Percentiles rank a stretch among this genome's conserved stretches.
These are phyloP conservation scores for Cladosporium sp. DNA, from an alignment of 2,329 filamentous ascomycete species.

Conservation along the genomic window DNA sequence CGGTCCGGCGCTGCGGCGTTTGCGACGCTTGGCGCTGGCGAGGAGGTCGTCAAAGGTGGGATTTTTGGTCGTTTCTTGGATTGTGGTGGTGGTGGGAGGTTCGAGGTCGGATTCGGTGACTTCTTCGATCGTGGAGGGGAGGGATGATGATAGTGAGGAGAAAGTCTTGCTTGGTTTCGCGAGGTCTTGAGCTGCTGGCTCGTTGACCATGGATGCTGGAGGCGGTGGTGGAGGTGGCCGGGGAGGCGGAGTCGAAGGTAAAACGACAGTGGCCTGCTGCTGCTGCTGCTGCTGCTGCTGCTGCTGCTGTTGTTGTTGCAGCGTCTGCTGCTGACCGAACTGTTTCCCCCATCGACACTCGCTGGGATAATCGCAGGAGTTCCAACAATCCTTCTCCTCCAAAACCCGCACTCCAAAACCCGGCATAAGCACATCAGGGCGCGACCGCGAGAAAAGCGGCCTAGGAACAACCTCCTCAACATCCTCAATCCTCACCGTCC, in stretches of 20 bases:
- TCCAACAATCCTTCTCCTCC: conserved; percentile 39
- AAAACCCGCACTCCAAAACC: background rate
- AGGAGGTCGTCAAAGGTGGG: conserved; percentile 26
- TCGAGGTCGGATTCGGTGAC: background rate
- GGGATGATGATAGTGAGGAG: background rate
- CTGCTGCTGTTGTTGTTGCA: too few species aligned
- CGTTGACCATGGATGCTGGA: background rate
- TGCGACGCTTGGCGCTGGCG: conserved; percentile 24
- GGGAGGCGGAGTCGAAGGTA: conserved; percentile 4
- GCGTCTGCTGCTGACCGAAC: conserved; percentile 21
- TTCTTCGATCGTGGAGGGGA: conserved; percentile 3
- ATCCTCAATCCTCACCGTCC: conserved; percentile 7
- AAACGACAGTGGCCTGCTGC: conserved; percentile 14
- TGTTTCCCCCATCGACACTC: conserved; percentile 41
- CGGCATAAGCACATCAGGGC: conserved; percentile 16
- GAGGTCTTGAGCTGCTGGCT: background rate
- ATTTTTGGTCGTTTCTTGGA: conserved; percentile 21
- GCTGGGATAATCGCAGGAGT: conserved; percentile 41
- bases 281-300: too few species aligned
- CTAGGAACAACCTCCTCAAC: background rate
- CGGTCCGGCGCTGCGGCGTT: conserved; percentile 21
- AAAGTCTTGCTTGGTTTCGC: conserved; percentile 12
- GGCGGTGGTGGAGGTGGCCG: background rate
- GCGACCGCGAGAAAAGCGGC: conserved; percentile 5
- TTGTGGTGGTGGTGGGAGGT: background rate